These are phyloP conservation scores for Leucaena leucocephala DNA, from an alignment of 306 rosid species.

Conservation along the genomic window DNA sequence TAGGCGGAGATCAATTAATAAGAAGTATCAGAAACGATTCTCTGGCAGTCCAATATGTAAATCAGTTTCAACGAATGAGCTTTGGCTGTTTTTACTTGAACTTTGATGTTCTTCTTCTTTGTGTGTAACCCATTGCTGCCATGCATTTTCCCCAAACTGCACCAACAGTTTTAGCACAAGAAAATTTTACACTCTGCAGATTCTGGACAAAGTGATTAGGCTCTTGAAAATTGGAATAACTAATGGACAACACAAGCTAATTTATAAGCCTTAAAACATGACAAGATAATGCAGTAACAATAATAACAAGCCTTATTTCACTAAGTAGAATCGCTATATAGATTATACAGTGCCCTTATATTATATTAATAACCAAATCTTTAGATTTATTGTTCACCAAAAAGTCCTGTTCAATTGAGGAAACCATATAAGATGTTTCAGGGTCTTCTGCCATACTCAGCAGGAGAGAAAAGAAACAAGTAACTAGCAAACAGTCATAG, in stretches of 20 bases:
- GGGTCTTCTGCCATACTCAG: neutral
- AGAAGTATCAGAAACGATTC: conserved; percentile 28
- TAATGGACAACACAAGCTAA: no score
- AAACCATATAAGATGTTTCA: neutral
- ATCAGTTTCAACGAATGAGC: conserved; percentile 43
- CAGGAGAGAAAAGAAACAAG: neutral
- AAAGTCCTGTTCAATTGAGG: no score
- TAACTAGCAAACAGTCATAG: neutral
- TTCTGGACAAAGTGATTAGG: neutral
- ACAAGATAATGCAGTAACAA: no score
- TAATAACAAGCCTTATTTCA: no score
- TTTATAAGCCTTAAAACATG: neutral
- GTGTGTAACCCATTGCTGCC: conserved; percentile 26
- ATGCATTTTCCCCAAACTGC: conserved; percentile 14
- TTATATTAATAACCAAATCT: no score
- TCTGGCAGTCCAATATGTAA: conserved; percentile 52
- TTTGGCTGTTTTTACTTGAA: conserved; percentile 17
- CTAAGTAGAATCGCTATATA: no score
- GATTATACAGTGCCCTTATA: no score
- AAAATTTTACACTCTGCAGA: neutral
- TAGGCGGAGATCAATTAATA: neutral
- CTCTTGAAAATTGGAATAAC: no score
- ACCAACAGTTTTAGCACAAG: neutral
- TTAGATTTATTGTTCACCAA: no score
- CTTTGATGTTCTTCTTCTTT: conserved; percentile 12